Percentiles rank a stretch among this genome's conserved stretches.
phyloP scores from a whole-genome alignment of 768 basidiomycete species.

The Leccinum broughii region DNA sequence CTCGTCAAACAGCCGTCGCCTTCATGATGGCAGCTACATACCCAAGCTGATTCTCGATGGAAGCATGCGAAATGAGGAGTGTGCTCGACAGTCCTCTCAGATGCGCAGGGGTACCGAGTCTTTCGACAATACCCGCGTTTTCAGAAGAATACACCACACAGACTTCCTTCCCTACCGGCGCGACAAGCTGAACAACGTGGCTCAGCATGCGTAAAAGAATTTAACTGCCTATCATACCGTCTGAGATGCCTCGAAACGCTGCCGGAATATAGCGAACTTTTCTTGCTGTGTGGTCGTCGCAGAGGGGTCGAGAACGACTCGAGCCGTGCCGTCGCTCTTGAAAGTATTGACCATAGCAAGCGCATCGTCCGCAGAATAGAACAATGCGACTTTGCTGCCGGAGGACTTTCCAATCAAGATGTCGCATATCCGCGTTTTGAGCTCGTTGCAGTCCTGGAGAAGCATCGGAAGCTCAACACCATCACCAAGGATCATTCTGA shows the following conservation, averaged over 20 bases:
- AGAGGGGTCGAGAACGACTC: conserved; percentile 40
- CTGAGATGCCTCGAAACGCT: conserved; percentile 52
- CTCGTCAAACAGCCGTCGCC: conserved; percentile 20
- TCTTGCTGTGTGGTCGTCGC: conserved; percentile 44
- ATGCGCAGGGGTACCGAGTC: conserved; percentile 48
- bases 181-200: conserved; percentile 50
- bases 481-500: conserved; percentile 52
- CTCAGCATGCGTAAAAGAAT: background rate
- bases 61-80: conserved; percentile 54
- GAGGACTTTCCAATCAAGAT: conserved; percentile 36
- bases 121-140: conserved; percentile 45
- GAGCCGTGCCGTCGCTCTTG: conserved; percentile 50
- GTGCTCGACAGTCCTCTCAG: conserved; percentile 45
- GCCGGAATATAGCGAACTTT: conserved; percentile 49
- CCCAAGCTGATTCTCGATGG: conserved; percentile 57
- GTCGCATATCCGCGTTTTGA: conserved; percentile 38
- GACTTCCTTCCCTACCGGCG: conserved; percentile 50
- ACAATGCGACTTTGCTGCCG: conserved; percentile 56
- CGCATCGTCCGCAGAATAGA: conserved; percentile 52
- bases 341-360: conserved; percentile 53
- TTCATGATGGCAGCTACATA: conserved; percentile 55
- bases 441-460: conserved; percentile 42
- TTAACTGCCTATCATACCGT: conserved; percentile 42
- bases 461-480: conserved; percentile 51
- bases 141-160: conserved; percentile 61